Evolutionary conservation across 345 rosid genomes (phyloP).

Genomic region (Eucalyptus marginata): DNA sequence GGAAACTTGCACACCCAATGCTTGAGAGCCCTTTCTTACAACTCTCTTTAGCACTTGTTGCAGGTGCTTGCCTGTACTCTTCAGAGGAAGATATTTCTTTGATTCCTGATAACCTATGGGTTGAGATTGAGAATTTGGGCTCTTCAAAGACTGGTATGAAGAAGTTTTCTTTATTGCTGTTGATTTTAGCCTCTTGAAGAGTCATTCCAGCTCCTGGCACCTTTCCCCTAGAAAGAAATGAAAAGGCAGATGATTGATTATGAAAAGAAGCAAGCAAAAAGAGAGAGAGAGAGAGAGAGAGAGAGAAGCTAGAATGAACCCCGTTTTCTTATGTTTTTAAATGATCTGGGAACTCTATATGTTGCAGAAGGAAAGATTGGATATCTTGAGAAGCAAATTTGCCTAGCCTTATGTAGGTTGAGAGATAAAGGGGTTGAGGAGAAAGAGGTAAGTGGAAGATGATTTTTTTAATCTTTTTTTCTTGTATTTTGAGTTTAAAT

Average conservation of each 20-base stretch:
- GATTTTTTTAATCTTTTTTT: neutral
- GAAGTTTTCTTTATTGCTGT: neutral
- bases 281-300: too few species aligned
- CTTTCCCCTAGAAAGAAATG: neutral
- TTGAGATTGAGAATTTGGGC: constrained; percentile 39
- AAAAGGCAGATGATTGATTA: too few species aligned
- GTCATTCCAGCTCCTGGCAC: neutral
- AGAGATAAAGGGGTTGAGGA: constrained; percentile 52
- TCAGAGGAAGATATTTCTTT: constrained; percentile 49
- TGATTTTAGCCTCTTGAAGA: neutral
- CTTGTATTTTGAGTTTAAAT: neutral
- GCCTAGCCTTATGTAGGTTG: constrained; percentile 63
- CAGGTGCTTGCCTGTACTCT: constrained; percentile 66
- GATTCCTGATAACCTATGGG: constrained; percentile 63
- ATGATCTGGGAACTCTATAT: neutral
- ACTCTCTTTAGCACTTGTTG: constrained; percentile 60
- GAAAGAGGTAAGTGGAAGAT: constrained; percentile 39
- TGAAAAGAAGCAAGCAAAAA: neutral
- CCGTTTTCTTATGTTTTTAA: neutral
- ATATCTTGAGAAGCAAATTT: constrained; percentile 48
- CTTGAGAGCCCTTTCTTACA: constrained; percentile 52
- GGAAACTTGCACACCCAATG: constrained; percentile 30
- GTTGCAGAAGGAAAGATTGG: constrained; percentile 29
- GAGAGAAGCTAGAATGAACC: neutral
- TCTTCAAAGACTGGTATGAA: constrained; percentile 39